Conservation (phyloP, 225 moss, liverwort and hornwort genomes). For the Climacium dendroides region DNA sequence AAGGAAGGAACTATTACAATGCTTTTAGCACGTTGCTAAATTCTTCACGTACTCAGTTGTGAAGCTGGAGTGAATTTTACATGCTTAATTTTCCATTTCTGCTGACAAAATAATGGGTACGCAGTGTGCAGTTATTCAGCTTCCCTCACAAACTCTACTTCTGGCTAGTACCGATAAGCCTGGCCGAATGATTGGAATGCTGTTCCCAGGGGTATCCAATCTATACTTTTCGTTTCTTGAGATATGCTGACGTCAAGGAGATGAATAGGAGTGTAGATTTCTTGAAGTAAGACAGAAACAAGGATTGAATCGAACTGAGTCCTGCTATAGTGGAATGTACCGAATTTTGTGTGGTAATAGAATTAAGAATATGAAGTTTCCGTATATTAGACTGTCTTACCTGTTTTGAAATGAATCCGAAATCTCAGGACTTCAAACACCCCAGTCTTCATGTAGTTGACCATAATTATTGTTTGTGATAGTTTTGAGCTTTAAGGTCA, state of each 20-base stretch:
- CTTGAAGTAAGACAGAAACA: not conserved
- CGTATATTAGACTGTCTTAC: not conserved
- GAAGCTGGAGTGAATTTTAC: not conserved
- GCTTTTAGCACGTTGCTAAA: not conserved
- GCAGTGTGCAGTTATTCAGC: slow-evolving; percentile 98
- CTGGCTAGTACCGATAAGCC: slow-evolving; percentile 93
- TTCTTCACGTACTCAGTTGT: not conserved
- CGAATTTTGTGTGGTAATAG: not conserved
- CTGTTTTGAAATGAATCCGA: not conserved
- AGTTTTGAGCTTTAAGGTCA: not conserved
- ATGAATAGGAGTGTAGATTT: not conserved
- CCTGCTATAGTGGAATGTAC: not conserved
- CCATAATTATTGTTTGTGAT: not conserved
- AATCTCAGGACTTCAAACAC: not conserved
- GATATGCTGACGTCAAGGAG: not conserved
- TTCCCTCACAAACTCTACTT: slow-evolving; percentile 89
- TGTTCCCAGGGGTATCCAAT: slow-evolving; percentile 83
- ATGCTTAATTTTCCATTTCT: not conserved
- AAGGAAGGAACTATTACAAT: not conserved
- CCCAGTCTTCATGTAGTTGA: not conserved
- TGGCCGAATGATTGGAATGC: slow-evolving; percentile 98
- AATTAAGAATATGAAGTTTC: not conserved
- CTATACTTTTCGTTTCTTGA: not conserved
- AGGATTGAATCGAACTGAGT: not conserved
- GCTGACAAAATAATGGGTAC: not conserved